These are phyloP conservation scores for Phytopythium aichiense DNA, from an alignment of 352 stramenopile species.

Conservation along the genomic window DNA sequence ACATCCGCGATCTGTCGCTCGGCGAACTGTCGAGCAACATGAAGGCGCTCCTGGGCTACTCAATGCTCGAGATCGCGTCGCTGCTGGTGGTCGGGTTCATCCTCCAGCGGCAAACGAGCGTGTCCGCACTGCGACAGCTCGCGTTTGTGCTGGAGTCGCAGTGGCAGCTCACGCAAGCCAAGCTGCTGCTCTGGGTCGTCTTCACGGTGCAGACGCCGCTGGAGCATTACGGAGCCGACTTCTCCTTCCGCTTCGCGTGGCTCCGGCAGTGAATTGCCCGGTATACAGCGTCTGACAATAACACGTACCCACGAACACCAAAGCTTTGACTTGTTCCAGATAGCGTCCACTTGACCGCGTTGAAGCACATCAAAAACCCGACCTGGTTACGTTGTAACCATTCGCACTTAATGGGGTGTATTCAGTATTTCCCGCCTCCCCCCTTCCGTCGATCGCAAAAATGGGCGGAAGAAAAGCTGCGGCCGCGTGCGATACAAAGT, in stretches of 20 bases:
- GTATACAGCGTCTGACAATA: no score
- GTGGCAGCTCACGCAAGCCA: conserved; percentile 16
- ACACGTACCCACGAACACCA: no score
- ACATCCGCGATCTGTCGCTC: conserved; percentile 14
- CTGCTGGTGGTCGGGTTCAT: conserved; percentile 6
- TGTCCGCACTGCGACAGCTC: conserved; percentile 13
- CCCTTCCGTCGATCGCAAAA: background rate
- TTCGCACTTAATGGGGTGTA: background rate
- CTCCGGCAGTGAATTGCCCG: background rate
- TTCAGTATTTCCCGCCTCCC: background rate
- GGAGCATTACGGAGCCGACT: conserved; percentile 22
- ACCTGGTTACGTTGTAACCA: background rate
- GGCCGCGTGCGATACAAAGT: background rate
- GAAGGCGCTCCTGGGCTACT: conserved; percentile 6
- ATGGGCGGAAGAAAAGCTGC: conserved; percentile 2
- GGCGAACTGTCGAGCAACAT: conserved; percentile 10
- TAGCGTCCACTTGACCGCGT: no score
- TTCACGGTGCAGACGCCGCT: conserved; percentile 18
- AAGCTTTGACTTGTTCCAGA: no score
- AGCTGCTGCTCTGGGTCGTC: conserved; percentile 19
- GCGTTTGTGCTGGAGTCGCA: conserved; percentile 21
- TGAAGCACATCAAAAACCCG: no score
- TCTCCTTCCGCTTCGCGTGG: conserved; percentile 25
- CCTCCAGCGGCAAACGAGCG: conserved; percentile 11
- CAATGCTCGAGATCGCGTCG: conserved; percentile 8